These are phyloP conservation scores for Aspergillus sp. DNA, from an alignment of 2,329 filamentous ascomycete genomes.

Conservation along the genomic window DNA sequence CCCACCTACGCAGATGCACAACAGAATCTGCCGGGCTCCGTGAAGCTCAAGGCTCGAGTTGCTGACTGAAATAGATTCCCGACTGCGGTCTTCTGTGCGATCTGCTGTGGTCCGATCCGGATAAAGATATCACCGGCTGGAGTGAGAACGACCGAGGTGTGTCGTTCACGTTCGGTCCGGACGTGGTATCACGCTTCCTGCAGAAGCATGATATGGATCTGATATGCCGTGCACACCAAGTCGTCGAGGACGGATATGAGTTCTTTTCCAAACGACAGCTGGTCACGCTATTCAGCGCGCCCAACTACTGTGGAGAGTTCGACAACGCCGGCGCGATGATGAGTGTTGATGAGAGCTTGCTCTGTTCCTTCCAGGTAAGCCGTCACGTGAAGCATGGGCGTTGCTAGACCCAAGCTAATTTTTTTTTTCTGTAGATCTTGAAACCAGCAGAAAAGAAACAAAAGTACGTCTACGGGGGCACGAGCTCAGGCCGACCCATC, in stretches of 20 bases:
- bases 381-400: neutral
- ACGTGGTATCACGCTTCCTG: slow-evolving; percentile 94
- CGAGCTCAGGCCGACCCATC: slow-evolving; percentile 67
- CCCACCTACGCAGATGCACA: slow-evolving; percentile 4
- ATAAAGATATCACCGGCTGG: slow-evolving; percentile 99
- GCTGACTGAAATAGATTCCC: slow-evolving; percentile 70
- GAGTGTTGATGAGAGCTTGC: slow-evolving; percentile 96
- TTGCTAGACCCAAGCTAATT: neutral
- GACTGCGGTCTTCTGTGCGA: slow-evolving; percentile 97
- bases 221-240: slow-evolving; percentile 97
- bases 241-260: slow-evolving; percentile 98
- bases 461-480: slow-evolving; percentile 88
- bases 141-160: slow-evolving; percentile 98
- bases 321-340: slow-evolving; percentile 99
- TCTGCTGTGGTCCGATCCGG: slow-evolving; percentile 96
- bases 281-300: slow-evolving; percentile 95
- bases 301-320: slow-evolving; percentile 99
- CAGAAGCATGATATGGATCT: slow-evolving; percentile 99
- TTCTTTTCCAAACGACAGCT: slow-evolving; percentile 99
- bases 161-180: slow-evolving; percentile 96
- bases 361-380: slow-evolving; percentile 95
- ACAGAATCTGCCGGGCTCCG: slow-evolving; percentile 20
- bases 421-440: slow-evolving; percentile 65
- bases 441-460: slow-evolving; percentile 99
- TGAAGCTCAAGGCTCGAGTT: slow-evolving; percentile 34